phyloP scores from a whole-genome alignment of 768 basidiomycete genomes.

The Mycena indigotica region DNA sequence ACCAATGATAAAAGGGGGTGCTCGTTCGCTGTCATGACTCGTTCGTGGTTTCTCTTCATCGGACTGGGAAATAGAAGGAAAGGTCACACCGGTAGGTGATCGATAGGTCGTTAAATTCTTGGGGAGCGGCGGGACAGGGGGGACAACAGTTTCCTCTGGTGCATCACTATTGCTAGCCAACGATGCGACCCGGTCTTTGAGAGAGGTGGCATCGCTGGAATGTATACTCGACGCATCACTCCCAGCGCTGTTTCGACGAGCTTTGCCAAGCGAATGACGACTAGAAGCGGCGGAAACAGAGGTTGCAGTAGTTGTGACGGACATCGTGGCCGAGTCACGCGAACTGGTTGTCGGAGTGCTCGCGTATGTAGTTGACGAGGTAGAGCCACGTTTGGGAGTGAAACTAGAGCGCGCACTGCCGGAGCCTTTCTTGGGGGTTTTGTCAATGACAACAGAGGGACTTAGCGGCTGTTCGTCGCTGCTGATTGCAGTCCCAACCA shows the following conservation, averaged over 20 bases:
- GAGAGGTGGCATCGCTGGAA: slow-evolving; percentile 62
- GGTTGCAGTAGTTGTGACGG: slow-evolving; percentile 74
- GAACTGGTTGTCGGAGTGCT: slow-evolving; percentile 80
- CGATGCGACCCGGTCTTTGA: slow-evolving; percentile 70
- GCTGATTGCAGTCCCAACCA: slow-evolving; percentile 47
- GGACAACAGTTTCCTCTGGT: slow-evolving; percentile 69
- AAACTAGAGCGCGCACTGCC: slow-evolving; percentile 68
- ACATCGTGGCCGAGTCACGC: slow-evolving; percentile 84
- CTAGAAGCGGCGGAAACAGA: slow-evolving; percentile 74
- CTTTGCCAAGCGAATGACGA: slow-evolving; percentile 69
- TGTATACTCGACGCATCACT: slow-evolving; percentile 82
- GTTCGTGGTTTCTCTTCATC: slow-evolving; percentile 48
- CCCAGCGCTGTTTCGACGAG: slow-evolving; percentile 78
- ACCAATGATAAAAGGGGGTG: slow-evolving; percentile 46
- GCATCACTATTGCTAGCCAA: slow-evolving; percentile 61
- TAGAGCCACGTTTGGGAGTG: slow-evolving; percentile 85
- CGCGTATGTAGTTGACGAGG: slow-evolving; percentile 85
- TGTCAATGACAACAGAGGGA: slow-evolving; percentile 52
- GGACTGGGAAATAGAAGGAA: slow-evolving; percentile 44
- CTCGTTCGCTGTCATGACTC: slow-evolving; percentile 49
- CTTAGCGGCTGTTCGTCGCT: slow-evolving; percentile 59
- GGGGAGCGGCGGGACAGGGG: slow-evolving; percentile 90
- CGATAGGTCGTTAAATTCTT: slow-evolving; percentile 84
- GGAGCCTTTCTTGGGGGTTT: slow-evolving; percentile 68
- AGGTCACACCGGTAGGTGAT: slow-evolving; percentile 59